A percentile compares a stretch with the other conserved stretches of the same genome.
Evolutionary conservation across 225 moss, liverwort and hornwort species (phyloP).

Genomic region (Lunularia cruciata): DNA sequence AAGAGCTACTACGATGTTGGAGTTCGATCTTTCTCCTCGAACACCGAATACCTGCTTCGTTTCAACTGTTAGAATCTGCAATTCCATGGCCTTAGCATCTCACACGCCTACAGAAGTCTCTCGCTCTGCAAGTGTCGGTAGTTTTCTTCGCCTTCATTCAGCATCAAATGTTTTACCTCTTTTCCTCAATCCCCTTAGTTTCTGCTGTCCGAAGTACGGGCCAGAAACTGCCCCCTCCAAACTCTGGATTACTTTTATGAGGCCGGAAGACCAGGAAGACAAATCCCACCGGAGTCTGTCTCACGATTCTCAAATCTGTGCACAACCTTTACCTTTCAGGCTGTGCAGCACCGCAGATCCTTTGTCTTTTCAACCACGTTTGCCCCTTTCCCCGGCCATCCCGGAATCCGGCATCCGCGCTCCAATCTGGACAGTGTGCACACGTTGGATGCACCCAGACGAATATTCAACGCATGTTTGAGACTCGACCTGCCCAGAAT

Average conservation of each 20-base stretch:
- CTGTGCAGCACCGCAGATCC: background rate
- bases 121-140: background rate
- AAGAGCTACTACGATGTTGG: background rate
- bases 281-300: background rate
- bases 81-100: conserved; percentile 17
- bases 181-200: background rate
- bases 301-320: background rate
- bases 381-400: background rate
- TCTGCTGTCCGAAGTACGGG: background rate
- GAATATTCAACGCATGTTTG: conserved; percentile 1
- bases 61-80: conserved; percentile 15
- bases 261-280: background rate
- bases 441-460: background rate
- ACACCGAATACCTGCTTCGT: background rate
- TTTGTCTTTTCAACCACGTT: conserved; percentile 8
- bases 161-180: background rate
- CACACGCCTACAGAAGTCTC: background rate
- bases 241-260: background rate
- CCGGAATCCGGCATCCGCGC: background rate
- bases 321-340: background rate
- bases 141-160: background rate
- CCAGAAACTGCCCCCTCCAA: background rate
- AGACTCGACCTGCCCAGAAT: background rate
- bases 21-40: background rate
- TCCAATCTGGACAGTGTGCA: background rate